Base-by-base conservation (phyloP, 371 early-diverging fungal species). In the Rhizopus microsporus region DNA sequence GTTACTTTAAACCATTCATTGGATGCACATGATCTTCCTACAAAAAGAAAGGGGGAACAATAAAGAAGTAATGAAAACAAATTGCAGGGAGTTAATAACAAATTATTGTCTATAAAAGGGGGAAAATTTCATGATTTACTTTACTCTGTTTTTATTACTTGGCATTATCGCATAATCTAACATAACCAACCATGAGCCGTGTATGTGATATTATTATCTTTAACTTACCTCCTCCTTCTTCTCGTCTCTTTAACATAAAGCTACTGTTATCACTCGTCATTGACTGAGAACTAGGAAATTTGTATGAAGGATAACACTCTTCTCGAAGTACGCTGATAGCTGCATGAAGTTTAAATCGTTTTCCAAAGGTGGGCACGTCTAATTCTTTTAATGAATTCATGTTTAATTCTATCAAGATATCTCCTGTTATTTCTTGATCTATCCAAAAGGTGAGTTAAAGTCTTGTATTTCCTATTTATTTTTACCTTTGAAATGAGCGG, bases 381-480 rank as follows among this genome's bases (percentile, higher is more conserved):
- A 89, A 63, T 54, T 89, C 90, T 62, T 89, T 89, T 29, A 89
- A 65, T 8, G 85, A 77, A 43, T 81, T 77, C 53, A 87, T 72
- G 46, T 83, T 78, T 32, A 89, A 56, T 46, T 81, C 84, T 15
- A 88, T 38, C 12, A 89, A 66, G 10, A 86, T 75, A 34, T 88
- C 88, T 48, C 90, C 90, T 30, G 83, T 86, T 39, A 89, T 88
- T 46, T 89, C 90, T 62, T 87, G 83, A 1, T 78, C 86, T 85
- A 57, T 37, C 30, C 3, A 50, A 42, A 43, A 44, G 16, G n/a
- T 29, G 5, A 43, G 13, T 12, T 16, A 23, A 48, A 44, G 7
- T 9, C 29, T 46, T 46, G 1, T 17, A 29, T 46, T 46, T 46
- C 12, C 4, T 29, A 23, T 0, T 0, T 30, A 7, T 31, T 16